These are phyloP conservation scores for Beta macrorhiza DNA, from an alignment of 179 eudicot species.

Conservation along the genomic window DNA sequence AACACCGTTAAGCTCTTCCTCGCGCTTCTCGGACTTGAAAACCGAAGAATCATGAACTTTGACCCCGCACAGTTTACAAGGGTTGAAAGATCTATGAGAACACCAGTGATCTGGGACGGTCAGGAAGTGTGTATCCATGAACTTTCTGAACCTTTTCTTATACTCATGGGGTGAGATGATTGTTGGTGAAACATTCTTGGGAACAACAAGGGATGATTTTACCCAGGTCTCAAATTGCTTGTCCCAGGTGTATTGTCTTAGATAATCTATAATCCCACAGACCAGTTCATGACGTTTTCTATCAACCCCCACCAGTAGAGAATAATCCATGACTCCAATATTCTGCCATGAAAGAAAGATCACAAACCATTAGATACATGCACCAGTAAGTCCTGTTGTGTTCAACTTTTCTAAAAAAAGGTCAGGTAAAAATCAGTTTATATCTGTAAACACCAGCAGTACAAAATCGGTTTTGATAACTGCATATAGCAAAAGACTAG, in stretches of 20 bases:
- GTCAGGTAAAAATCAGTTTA: not conserved
- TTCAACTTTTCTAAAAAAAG: not conserved
- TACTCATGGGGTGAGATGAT: constrained; percentile 77
- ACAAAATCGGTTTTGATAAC: not conserved
- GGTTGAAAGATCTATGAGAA: constrained; percentile 59
- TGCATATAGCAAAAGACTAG: not conserved
- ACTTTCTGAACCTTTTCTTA: constrained; percentile 86
- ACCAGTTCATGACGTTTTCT: constrained; percentile 56
- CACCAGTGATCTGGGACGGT: constrained; percentile 94
- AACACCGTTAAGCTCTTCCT: constrained; percentile 29
- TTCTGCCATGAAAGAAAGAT: constrained; percentile 43
- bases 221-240: constrained; percentile 95
- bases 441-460: not conserved
- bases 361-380: not conserved
- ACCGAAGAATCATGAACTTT: constrained; percentile 29
- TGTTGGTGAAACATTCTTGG: constrained; percentile 75
- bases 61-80: constrained; percentile 66
- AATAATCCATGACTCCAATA: constrained; percentile 91
- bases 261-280: constrained; percentile 93
- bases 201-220: constrained; percentile 74
- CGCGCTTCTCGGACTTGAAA: constrained; percentile 32
- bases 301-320: constrained; percentile 90
- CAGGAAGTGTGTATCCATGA: constrained; percentile 71
- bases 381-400: not conserved
- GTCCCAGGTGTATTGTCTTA: constrained; percentile 92